phyloP scores from a whole-genome alignment of 495 filamentous ascomycete genomes.

The Letharia columbiana region DNA sequence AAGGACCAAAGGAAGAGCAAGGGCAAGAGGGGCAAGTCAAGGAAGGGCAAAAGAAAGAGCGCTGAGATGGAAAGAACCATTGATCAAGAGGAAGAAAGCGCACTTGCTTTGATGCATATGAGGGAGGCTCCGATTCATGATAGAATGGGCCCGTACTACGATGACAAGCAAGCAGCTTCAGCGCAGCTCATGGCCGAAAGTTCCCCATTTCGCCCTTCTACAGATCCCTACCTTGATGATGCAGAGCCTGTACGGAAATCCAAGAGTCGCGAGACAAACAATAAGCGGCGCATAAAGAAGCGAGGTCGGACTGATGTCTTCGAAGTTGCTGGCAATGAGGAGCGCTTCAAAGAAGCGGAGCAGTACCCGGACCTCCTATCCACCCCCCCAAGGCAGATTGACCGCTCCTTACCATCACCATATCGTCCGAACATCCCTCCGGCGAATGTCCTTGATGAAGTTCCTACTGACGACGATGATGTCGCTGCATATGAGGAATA shows the following conservation, averaged over 20 bases:
- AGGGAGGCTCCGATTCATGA: slow-evolving; percentile 3
- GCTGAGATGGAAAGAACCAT: slow-evolving; percentile 2
- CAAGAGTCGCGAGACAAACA: slow-evolving; percentile 8
- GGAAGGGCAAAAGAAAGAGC: slow-evolving; percentile 14
- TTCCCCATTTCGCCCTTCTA: slow-evolving; percentile 2
- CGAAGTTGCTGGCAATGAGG: neutral
- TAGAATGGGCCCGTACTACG: neutral
- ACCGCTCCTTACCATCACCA: slow-evolving; percentile 3
- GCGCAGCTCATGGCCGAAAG: slow-evolving; percentile 18
- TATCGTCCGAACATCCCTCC: neutral
- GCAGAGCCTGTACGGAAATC: slow-evolving; percentile 7
- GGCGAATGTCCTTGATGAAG: slow-evolving; percentile 20
- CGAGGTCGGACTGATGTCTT: neutral
- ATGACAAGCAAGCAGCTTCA: slow-evolving; percentile 13
- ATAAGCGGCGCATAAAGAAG: neutral
- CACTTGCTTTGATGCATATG: slow-evolving; percentile 19
- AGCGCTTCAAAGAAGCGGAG: neutral
- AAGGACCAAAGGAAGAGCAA: slow-evolving; percentile 2
- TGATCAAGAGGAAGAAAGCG: slow-evolving; percentile 18
- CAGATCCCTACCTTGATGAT: neutral
- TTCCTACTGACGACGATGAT: slow-evolving; percentile 25
- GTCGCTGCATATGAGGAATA: slow-evolving; percentile 15
- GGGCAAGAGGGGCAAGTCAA: slow-evolving; percentile 14
- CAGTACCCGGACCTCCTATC: slow-evolving; percentile 13
- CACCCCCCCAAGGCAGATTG: slow-evolving; percentile 7